Evolutionary conservation across 1,284 basidiomycete species (phyloP).

Genomic region (Malassezia japonica): DNA sequence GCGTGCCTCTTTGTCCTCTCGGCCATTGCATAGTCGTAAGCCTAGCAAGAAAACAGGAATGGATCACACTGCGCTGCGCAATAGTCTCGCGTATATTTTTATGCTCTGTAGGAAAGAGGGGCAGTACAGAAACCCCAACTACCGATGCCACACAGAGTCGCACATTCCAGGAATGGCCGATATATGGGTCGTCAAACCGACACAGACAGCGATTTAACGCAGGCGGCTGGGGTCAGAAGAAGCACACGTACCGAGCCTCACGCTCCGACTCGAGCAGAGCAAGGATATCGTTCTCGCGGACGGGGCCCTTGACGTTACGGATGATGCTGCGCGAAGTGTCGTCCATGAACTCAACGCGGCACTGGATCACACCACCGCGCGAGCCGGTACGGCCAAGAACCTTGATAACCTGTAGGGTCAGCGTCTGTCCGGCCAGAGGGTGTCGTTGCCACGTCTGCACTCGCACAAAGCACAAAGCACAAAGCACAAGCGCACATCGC

Average conservation of each 20-base stretch:
- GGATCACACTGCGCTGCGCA: too few species aligned
- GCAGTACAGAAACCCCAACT: background rate
- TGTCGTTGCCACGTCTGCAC: too few species aligned
- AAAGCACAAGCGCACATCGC: background rate
- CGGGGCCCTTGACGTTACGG: constrained; percentile 98
- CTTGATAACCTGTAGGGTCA: constrained; percentile 52
- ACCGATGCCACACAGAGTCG: too few species aligned
- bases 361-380: constrained; percentile 98
- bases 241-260: constrained; percentile 81
- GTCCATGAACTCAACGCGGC: constrained; percentile 99
- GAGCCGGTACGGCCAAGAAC: constrained; percentile 98
- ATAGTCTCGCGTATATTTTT: constrained; percentile 10
- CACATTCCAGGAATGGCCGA: background rate
- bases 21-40: constrained; percentile 57
- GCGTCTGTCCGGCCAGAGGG: too few species aligned
- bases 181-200: background rate
- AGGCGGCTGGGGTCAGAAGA: background rate
- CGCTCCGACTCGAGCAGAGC: constrained; percentile 97
- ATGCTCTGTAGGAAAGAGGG: background rate
- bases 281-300: constrained; percentile 91
- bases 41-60: background rate
- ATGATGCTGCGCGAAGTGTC: constrained; percentile 91
- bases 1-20: constrained; percentile 77
- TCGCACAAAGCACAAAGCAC: background rate
- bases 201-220: background rate